Percentiles rank a stretch among this genome's conserved stretches.
Evolutionary conservation across 768 basidiomycete species (phyloP).

Genomic region (Kwoniella shandongensis): DNA sequence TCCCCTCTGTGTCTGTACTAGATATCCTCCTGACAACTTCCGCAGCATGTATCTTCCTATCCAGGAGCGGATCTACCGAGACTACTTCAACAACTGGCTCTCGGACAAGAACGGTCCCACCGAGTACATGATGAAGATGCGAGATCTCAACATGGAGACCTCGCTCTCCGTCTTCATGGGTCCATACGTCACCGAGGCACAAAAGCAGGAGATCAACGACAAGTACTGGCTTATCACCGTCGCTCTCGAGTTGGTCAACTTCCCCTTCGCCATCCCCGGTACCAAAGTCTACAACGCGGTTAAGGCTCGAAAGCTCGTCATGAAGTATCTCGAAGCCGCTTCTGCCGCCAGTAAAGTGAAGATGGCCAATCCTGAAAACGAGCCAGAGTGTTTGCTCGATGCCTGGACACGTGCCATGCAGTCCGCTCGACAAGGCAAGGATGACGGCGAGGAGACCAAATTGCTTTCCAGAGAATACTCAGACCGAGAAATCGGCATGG

Average conservation of each 20-base stretch:
- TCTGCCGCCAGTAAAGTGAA: conserved; percentile 74
- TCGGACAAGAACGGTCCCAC: conserved; percentile 57
- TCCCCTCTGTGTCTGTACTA: background rate
- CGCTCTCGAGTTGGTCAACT: conserved; percentile 97
- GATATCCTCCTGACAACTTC: background rate
- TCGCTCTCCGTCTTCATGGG: conserved; percentile 96
- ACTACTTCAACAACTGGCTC: conserved; percentile 75
- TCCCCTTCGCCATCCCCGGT: conserved; percentile 90
- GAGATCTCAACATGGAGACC: conserved; percentile 94
- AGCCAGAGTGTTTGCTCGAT: conserved; percentile 87
- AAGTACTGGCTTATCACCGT: conserved; percentile 96
- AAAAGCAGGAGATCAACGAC: conserved; percentile 75
- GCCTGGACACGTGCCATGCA: conserved; percentile 79
- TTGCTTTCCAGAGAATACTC: conserved; percentile 67
- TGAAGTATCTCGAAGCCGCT: conserved; percentile 67
- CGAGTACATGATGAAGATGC: conserved; percentile 78
- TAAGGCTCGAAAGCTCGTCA: conserved; percentile 80
- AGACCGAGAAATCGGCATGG: conserved; percentile 94
- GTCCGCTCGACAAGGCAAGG: conserved; percentile 55
- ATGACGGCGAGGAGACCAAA: conserved; percentile 65
- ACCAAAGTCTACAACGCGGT: conserved; percentile 95
- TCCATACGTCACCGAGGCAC: conserved; percentile 76
- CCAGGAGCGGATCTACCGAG: conserved; percentile 78
- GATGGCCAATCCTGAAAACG: conserved; percentile 70
- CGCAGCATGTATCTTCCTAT: conserved; percentile 75